These are phyloP conservation scores for Epichloe uncinata DNA, from an alignment of 2,329 filamentous ascomycete genomes.

Conservation along the genomic window DNA sequence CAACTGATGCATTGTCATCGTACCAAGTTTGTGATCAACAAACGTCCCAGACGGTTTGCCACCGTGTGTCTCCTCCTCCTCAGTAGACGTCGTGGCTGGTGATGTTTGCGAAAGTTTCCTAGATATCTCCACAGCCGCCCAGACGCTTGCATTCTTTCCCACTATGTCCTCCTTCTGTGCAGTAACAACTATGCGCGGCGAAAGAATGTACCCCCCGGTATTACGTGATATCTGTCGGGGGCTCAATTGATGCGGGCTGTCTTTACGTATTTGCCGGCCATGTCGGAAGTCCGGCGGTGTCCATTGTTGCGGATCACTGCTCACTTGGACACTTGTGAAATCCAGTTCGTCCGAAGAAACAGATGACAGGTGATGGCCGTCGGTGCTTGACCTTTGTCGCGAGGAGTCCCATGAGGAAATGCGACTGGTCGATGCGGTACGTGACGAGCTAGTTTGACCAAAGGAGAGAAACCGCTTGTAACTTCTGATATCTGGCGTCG, in stretches of 20 bases:
- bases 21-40: slow-evolving; percentile 12
- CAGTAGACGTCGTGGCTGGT: neutral
- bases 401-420: slow-evolving; percentile 1
- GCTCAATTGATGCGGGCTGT: neutral
- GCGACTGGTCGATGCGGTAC: slow-evolving; percentile 2
- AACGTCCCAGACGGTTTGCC: slow-evolving; percentile 5
- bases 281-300: neutral
- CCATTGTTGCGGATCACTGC: neutral
- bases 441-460: slow-evolving; percentile 1
- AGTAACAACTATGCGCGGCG: slow-evolving; percentile 30
- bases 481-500: slow-evolving; percentile 4
- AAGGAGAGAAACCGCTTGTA: slow-evolving; percentile 4
- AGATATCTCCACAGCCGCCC: slow-evolving; percentile 36
- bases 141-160: slow-evolving; percentile 24
- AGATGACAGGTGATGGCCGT: slow-evolving; percentile 1
- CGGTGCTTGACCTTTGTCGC: neutral
- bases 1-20: neutral
- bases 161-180: slow-evolving; percentile 26
- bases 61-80: neutral
- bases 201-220: slow-evolving; percentile 18
- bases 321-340: neutral
- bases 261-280: neutral
- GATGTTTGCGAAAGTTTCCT: slow-evolving; percentile 21
- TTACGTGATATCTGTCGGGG: slow-evolving; percentile 5
- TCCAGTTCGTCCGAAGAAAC: slow-evolving; percentile 1